Evolutionary conservation across 768 basidiomycete genomes (phyloP), one percentile per base, ranked within the genome.

Genomic region (Russula earlei): DNA sequence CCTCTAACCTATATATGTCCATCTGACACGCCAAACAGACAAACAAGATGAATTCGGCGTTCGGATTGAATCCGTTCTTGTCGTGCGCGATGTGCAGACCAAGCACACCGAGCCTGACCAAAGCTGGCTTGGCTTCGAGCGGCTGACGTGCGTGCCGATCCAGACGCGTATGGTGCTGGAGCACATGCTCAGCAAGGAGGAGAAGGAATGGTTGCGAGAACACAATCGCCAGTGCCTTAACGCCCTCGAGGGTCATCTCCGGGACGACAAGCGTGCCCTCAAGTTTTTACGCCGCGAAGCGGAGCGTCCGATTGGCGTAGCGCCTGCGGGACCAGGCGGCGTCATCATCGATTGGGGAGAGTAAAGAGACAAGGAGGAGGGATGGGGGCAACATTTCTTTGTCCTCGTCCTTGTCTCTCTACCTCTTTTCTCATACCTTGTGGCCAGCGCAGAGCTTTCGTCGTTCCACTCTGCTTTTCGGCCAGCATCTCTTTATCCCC

Each of bases 71-170:
- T 91, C 87, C 46, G 86, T 90, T 12, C 72, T 94, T 27, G 73
- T 78, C 36, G 91, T 96, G 40, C 78, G 80, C 59, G 80, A 78
- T 48, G 80, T 80, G 65, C 62, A 89, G 84, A 91, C 88, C 33
- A 83, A 76, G 70, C 77, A 79, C 60, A 75, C 81, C 60, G 85
- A 82, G 67, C 85, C 82, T 59, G 85, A 84, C 25, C 75, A 83
- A 63, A 72, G 80, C 24, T 97, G 91, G 91, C 78, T 91, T 34
- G 87, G 85, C 8, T 97, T 95, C 68, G 90, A 94, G 69, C 84
- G 93, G 4, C 74, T 97, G 63, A 95, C 94, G 2, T 85, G 88
- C 71, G 93, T 97, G 10, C 95, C 95, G 4, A 96, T 97, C 64
- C 87, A 93, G 69, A 87, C 88, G 2, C 77, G 80, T 62, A 87